Conservation (phyloP, 805 yeast species). For the Novakomyces olei region DNA sequence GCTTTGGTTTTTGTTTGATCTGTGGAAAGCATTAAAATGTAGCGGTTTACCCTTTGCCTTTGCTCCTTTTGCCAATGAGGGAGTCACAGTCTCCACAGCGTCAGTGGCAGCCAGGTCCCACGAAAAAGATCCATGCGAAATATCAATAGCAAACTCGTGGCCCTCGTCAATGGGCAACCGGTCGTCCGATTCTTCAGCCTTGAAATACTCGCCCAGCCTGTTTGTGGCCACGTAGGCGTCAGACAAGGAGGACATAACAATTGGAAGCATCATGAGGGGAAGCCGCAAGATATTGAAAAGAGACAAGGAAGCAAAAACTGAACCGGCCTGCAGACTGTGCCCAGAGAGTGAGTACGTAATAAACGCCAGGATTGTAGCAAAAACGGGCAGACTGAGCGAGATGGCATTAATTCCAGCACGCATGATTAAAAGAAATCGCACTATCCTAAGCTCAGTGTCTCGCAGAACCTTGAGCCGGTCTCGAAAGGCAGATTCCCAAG, state of each 20-base stretch:
- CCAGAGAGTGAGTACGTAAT: constrained; percentile 45
- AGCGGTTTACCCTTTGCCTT: too few relatives aligned
- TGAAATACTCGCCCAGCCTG: too few relatives aligned
- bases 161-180: too few relatives aligned
- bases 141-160: constrained; percentile 31
- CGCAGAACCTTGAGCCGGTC: constrained; percentile 57
- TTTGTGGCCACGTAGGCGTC: constrained; percentile 60
- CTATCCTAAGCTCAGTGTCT: constrained; percentile 54
- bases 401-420: constrained; percentile 51
- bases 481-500: constrained; percentile 82
- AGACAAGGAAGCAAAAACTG: constrained; percentile 71
- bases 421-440: constrained; percentile 50
- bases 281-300: constrained; percentile 71
- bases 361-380: constrained; percentile 78
- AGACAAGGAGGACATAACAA: constrained; percentile 65
- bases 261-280: constrained; percentile 84
- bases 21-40: too few relatives aligned
- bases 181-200: too few relatives aligned
- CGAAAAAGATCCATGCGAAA: constrained; percentile 17
- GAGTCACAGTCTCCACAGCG: too few relatives aligned
- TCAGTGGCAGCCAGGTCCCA: constrained; percentile 59
- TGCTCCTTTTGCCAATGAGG: too few relatives aligned
- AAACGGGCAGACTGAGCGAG: constrained; percentile 69
- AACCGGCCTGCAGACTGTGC: constrained; percentile 49
- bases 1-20: too few relatives aligned